Percentiles rank a stretch among this genome's conserved stretches.
Conservation (phyloP, 208 protist species). For the Wallacemonas sp. region DNA sequence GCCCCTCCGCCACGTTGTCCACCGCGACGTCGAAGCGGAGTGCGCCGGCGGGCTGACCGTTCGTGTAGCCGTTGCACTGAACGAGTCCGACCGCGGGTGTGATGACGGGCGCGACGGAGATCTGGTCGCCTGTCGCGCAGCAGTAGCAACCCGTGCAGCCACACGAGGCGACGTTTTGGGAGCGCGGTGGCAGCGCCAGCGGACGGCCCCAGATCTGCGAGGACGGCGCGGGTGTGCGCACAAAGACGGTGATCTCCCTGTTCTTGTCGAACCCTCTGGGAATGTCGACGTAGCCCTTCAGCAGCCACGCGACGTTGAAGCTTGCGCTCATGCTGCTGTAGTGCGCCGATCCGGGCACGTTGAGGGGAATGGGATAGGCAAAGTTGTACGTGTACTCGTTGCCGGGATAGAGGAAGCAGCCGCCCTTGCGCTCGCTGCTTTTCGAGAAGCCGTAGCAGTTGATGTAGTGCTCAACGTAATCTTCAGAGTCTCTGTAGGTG, state of each 20-base stretch:
- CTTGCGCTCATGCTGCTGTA: not conserved
- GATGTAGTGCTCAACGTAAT: not conserved
- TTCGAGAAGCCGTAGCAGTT: not conserved
- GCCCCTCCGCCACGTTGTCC: not conserved
- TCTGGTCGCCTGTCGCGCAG: not conserved
- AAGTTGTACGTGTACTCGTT: not conserved
- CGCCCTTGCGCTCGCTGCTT: not conserved
- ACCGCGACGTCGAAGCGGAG: not conserved
- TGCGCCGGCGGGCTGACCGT: not conserved
- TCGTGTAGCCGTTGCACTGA: not conserved
- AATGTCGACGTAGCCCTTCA: not conserved
- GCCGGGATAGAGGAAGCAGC: conserved; percentile 1
- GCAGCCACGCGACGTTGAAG: not conserved
- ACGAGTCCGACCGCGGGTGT: not conserved
- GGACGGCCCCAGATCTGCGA: not conserved
- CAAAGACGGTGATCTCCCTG: not conserved
- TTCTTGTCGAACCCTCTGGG: not conserved
- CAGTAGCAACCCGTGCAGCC: conserved; percentile 10
- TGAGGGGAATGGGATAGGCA: not conserved
- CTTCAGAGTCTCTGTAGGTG: not conserved
- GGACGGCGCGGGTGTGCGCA: not conserved
- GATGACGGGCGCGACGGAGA: not conserved
- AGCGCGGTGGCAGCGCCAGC: not conserved
- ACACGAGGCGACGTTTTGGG: not conserved
- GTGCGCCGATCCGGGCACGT: not conserved